A percentile compares a stretch with the other conserved stretches of the same genome.
These are phyloP conservation scores for Vaccinium vitisidaea DNA, from an alignment of 148 eudicot genomes.

Conservation along the genomic window DNA sequence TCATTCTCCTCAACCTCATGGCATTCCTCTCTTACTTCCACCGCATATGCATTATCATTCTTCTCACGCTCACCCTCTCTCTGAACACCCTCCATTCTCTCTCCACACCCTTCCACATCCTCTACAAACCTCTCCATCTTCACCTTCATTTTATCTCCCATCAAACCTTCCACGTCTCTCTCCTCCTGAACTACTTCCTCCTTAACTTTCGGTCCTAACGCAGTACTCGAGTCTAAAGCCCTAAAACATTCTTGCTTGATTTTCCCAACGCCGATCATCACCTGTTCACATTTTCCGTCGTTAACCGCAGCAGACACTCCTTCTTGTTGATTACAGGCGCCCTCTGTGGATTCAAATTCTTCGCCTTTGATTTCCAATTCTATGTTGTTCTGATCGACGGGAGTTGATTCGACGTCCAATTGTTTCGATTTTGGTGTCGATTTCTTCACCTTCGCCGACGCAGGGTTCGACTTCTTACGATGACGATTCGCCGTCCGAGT, in stretches of 20 bases:
- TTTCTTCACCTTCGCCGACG: not conserved
- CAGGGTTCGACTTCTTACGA: conserved; percentile 7
- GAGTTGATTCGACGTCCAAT: not conserved
- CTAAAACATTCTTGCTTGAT: not conserved
- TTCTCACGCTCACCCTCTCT: not conserved
- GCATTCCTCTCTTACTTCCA: not conserved
- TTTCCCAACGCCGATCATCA: not conserved
- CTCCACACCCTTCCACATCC: not conserved
- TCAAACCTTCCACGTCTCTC: not conserved
- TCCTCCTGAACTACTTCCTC: not conserved
- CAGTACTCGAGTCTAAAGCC: not conserved
- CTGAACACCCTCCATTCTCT: conserved; percentile 3
- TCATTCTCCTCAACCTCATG: not conserved
- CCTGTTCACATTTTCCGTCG: not conserved
- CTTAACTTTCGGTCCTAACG: not conserved
- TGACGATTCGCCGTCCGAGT: conserved; percentile 6
- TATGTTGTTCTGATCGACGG: not conserved
- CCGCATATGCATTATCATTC: not conserved
- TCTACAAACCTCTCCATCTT: not conserved
- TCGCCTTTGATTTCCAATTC: not conserved
- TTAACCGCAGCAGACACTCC: not conserved
- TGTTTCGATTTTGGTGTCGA: not conserved
- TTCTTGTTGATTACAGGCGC: not conserved
- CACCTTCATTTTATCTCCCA: not conserved
- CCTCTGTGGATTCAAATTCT: not conserved